Evolutionary conservation across 2,329 filamentous ascomycete species (phyloP).

Genomic region (Fusarium agapanthi): DNA sequence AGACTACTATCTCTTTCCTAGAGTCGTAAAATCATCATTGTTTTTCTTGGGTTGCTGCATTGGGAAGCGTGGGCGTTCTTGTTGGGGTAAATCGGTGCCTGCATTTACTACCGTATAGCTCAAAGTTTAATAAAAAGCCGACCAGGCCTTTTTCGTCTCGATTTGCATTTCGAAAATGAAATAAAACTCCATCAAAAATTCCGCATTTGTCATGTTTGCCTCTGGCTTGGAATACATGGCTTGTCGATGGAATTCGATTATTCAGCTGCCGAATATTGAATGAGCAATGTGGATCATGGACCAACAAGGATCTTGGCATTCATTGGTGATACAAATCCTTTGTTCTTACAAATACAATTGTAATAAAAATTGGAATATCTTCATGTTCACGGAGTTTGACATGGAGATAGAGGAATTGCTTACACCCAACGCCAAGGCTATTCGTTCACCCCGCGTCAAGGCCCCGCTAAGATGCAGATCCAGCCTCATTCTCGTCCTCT

Average conservation of each 20-base stretch:
- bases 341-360: not conserved
- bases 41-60: slow-evolving; percentile 11
- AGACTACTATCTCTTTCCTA: not conserved
- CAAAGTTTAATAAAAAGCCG: slow-evolving; percentile 17
- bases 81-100: slow-evolving; percentile 6
- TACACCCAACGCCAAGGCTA: not conserved
- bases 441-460: not conserved
- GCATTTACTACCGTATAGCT: slow-evolving; percentile 12
- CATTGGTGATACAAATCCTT: not conserved
- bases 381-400: slow-evolving; percentile 15
- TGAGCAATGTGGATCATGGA: not conserved
- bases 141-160: not conserved
- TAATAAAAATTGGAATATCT: no score
- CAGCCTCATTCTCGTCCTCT: not conserved
- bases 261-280: not conserved
- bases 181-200: not conserved
- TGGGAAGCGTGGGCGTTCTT: slow-evolving; percentile 36
- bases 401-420: slow-evolving; percentile 3
- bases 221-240: not conserved
- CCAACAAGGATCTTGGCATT: not conserved
- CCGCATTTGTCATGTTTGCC: slow-evolving; percentile 7
- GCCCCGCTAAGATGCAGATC: slow-evolving; percentile 9
- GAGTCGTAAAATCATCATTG: not conserved
- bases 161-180: not conserved
- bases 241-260: slow-evolving; percentile 1